Conservation (phyloP, 75 land plant genomes). For the Picea glauca region DNA sequence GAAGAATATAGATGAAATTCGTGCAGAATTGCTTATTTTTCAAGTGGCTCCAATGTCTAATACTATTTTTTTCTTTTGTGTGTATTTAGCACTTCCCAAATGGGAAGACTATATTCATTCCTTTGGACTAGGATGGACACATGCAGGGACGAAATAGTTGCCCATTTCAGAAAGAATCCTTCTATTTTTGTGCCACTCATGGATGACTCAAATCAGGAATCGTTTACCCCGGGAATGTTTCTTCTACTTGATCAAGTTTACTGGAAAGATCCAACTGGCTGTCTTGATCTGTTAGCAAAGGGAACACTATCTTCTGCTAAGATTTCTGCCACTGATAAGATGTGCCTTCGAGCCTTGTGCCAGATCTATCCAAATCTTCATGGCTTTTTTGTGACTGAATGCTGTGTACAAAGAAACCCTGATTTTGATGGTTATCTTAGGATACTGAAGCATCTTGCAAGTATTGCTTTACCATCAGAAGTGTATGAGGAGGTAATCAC, state of each 20-base stretch:
- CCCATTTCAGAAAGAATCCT: conserved; percentile 36
- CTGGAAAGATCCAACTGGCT: conserved; percentile 77
- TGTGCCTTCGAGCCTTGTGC: conserved; percentile 21
- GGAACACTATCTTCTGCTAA: neutral
- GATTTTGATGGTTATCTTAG: conserved; percentile 45
- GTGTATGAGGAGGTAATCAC: conserved; percentile 59
- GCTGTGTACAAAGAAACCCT: conserved; percentile 50
- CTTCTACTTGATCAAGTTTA: conserved; percentile 49
- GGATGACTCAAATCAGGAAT: conserved; percentile 21
- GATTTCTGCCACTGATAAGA: neutral
- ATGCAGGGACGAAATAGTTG: conserved; percentile 21
- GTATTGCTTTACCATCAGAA: conserved; percentile 43
- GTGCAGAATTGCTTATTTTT: neutral
- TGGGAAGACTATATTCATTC: conserved; percentile 66
- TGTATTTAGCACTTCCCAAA: conserved; percentile 66
- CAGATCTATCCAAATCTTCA: conserved; percentile 59
- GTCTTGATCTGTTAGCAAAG: conserved; percentile 22
- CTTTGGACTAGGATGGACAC: conserved; percentile 40
- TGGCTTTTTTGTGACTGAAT: conserved; percentile 67
- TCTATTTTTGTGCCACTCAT: conserved; percentile 67
- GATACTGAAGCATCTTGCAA: conserved; percentile 49
- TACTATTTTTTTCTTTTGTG: neutral
- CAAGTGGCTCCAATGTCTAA: neutral
- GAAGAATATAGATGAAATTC: neutral
- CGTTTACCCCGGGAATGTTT: conserved; percentile 44